Percentiles rank a stretch among this genome's conserved stretches.
Evolutionary conservation across 306 rosid species (phyloP).

Genomic region (Vicia sativa): DNA sequence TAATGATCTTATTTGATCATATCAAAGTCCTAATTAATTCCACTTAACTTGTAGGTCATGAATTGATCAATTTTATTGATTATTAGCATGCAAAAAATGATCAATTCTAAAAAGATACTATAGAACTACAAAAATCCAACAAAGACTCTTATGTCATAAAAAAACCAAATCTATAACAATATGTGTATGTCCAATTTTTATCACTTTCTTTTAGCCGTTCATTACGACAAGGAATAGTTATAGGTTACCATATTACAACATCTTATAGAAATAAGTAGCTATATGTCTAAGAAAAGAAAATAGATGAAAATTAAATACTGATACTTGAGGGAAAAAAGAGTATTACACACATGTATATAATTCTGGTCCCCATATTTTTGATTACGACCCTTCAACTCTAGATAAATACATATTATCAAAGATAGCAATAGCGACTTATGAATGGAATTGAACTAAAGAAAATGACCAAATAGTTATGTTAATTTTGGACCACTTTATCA

Average conservation of each 20-base stretch:
- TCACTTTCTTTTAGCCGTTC: neutral
- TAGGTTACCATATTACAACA: neutral
- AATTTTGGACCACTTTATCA: slow-evolving; percentile 30
- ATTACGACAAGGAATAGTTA: neutral
- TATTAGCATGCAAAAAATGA: no score
- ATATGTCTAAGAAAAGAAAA: neutral
- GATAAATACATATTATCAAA: slow-evolving; percentile 7
- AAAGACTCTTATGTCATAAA: no score
- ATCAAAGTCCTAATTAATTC: no score
- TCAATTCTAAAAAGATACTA: no score
- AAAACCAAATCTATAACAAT: no score
- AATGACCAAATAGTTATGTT: slow-evolving; percentile 16
- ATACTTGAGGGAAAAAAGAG: neutral
- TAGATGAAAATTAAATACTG: neutral
- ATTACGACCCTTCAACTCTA: slow-evolving; percentile 28
- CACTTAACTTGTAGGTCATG: no score
- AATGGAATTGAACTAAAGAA: slow-evolving; percentile 14
- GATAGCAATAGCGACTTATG: slow-evolving; percentile 15
- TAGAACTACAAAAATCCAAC: no score
- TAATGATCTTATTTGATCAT: no score
- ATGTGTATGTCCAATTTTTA: neutral
- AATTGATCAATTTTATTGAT: no score
- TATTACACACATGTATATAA: neutral
- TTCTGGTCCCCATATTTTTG: slow-evolving; percentile 29
- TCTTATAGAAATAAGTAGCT: neutral